phyloP scores from a whole-genome alignment of 257 asterid genomes.

The Scutellaria baicalensis region DNA sequence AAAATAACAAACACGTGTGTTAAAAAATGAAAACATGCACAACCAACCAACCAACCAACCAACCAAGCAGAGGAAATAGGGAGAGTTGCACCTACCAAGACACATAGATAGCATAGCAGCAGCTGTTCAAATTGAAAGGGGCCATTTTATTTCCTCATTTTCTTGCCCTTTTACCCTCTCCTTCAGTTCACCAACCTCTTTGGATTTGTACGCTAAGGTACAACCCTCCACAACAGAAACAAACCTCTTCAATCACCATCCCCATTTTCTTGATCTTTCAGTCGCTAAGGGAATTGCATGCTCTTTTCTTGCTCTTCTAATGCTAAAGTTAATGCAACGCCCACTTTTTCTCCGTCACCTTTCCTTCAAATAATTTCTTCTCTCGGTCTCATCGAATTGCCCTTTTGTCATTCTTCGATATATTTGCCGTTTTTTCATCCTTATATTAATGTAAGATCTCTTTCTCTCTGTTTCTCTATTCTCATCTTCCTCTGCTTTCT shows the following conservation, averaged over 20 bases:
- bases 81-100: too few species aligned
- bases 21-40: too few species aligned
- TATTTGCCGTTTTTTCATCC: background rate
- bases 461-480: slow-evolving; percentile 1
- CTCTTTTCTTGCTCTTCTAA: background rate
- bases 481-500: background rate
- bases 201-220: slow-evolving; percentile 11
- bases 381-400: slow-evolving; percentile 28
- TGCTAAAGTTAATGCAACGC: slow-evolving; percentile 16
- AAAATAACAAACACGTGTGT: too few species aligned
- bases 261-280: slow-evolving; percentile 20
- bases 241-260: background rate
- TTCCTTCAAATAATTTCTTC: slow-evolving; percentile 18
- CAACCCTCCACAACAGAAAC: slow-evolving; percentile 12
- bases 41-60: too few species aligned
- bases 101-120: too few species aligned
- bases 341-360: slow-evolving; percentile 30
- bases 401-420: slow-evolving; percentile 10
- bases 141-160: too few species aligned
- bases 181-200: slow-evolving; percentile 25
- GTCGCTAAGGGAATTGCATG: slow-evolving; percentile 16
- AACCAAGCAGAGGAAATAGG: too few species aligned
- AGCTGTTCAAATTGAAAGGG: background rate
- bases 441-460: slow-evolving; percentile 22
- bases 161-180: slow-evolving; percentile 2